Conservation (phyloP, 176 grass and related monocot species). For the Echinochloa phyllopogon region DNA sequence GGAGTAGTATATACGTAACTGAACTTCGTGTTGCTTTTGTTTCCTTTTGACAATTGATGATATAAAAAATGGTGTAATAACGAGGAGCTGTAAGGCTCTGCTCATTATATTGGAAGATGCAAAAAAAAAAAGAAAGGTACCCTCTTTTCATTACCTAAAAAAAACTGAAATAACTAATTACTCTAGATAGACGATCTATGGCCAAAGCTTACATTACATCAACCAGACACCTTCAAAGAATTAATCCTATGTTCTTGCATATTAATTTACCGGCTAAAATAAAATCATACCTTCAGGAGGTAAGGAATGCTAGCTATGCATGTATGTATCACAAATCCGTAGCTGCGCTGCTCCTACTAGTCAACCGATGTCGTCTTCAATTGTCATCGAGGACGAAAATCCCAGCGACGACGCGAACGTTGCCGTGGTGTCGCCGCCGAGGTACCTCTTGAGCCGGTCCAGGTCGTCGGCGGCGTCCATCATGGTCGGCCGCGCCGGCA, state of each 20-base stretch:
- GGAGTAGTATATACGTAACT: no score
- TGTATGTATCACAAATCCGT: neutral
- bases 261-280: neutral
- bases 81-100: no score
- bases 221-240: constrained; percentile 44
- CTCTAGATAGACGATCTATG: neutral
- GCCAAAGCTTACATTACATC: constrained; percentile 2
- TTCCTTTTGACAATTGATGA: no score
- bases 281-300: neutral
- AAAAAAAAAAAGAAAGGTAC: neutral
- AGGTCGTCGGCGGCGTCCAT: constrained; percentile 79
- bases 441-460: constrained; percentile 77
- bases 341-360: constrained; percentile 4
- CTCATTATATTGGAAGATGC: neutral
- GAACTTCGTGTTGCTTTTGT: no score
- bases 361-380: constrained; percentile 62
- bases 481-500: constrained; percentile 73
- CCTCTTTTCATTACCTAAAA: neutral
- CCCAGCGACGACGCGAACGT: constrained; percentile 79
- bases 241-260: constrained; percentile 24
- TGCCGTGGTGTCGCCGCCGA: constrained; percentile 75
- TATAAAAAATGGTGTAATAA: no score
- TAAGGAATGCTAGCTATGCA: constrained; percentile 12
- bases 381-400: constrained; percentile 58
- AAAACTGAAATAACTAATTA: neutral